phyloP scores from a whole-genome alignment of 805 yeast species.

The Starmerella stigmatis region DNA sequence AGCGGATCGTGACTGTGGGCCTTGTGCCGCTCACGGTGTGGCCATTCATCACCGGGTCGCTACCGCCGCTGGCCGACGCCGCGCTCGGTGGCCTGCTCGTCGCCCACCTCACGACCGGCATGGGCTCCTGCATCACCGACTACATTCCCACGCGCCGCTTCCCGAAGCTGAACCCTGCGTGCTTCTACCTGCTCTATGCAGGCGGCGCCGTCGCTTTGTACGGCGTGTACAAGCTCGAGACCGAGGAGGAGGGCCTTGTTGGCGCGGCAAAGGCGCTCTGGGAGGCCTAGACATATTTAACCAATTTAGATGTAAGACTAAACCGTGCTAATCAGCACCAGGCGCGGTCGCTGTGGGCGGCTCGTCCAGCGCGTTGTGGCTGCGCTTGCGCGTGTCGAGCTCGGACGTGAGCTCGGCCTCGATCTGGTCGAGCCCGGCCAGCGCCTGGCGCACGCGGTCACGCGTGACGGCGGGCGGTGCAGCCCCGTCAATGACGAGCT shows the following conservation, averaged over 20 bases:
- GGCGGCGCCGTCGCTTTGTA: conserved; percentile 64
- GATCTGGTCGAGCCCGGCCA: conserved; percentile 11
- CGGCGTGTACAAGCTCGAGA: conserved; percentile 69
- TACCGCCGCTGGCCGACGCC: conserved; percentile 63
- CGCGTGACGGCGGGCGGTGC: conserved; percentile 21
- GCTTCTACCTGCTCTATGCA: conserved; percentile 54
- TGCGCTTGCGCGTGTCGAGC: conserved; percentile 10
- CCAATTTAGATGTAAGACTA: background rate
- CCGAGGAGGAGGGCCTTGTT: conserved; percentile 67
- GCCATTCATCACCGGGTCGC: conserved; percentile 68
- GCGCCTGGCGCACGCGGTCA: conserved; percentile 16
- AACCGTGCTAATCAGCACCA: background rate
- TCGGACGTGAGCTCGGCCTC: conserved; percentile 9
- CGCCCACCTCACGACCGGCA: conserved; percentile 75
- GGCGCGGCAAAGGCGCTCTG: conserved; percentile 56
- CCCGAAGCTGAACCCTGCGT: conserved; percentile 62
- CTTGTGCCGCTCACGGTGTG: conserved; percentile 66
- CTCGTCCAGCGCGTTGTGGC: conserved; percentile 1
- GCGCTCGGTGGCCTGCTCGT: conserved; percentile 53
- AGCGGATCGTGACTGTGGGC: conserved; percentile 56
- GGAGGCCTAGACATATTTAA: conserved; percentile 35
- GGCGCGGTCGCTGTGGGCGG: background rate
- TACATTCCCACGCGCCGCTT: conserved; percentile 81
- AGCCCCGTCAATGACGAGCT: conserved; percentile 19
- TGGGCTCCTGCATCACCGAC: conserved; percentile 84